Evolutionary conservation across 1,139 yeast species (phyloP).

Genomic region (Lodderomyces pseudojiufengensis): DNA sequence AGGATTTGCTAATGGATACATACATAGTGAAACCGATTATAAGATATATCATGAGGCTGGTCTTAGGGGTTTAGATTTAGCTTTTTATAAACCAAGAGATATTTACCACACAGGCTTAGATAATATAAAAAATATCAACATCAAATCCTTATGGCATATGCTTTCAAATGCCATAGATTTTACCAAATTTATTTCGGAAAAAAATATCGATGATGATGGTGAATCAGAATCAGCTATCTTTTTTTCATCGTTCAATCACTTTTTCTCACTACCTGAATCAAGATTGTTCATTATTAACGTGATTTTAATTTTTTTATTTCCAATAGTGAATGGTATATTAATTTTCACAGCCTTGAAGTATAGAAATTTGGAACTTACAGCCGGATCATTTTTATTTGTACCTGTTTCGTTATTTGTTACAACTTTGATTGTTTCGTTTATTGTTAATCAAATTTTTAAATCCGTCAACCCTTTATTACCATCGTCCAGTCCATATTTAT

Average conservation of each 20-base stretch:
- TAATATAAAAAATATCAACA: conserved; percentile 59
- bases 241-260: conserved; percentile 59
- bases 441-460: conserved; percentile 21
- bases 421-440: conserved; percentile 42
- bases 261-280: conserved; percentile 52
- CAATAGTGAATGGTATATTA: conserved; percentile 49
- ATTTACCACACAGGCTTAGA: conserved; percentile 80
- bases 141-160: conserved; percentile 80
- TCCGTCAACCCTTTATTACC: conserved; percentile 53
- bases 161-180: conserved; percentile 64
- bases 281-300: conserved; percentile 47
- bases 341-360: conserved; percentile 43
- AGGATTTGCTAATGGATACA: conserved; percentile 70
- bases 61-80: conserved; percentile 75
- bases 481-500: conserved; percentile 46
- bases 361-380: conserved; percentile 48
- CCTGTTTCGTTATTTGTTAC: conserved; percentile 28
- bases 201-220: conserved; percentile 34
- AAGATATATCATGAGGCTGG: conserved; percentile 66
- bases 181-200: conserved; percentile 33
- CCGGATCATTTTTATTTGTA: conserved; percentile 46
- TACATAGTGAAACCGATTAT: conserved; percentile 84
- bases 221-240: conserved; percentile 49
- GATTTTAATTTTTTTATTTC: conserved; percentile 49
- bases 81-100: conserved; percentile 62